Base-by-base conservation (phyloP, 2,329 filamentous ascomycete genomes). In the Hysterium pulicare region DNA sequence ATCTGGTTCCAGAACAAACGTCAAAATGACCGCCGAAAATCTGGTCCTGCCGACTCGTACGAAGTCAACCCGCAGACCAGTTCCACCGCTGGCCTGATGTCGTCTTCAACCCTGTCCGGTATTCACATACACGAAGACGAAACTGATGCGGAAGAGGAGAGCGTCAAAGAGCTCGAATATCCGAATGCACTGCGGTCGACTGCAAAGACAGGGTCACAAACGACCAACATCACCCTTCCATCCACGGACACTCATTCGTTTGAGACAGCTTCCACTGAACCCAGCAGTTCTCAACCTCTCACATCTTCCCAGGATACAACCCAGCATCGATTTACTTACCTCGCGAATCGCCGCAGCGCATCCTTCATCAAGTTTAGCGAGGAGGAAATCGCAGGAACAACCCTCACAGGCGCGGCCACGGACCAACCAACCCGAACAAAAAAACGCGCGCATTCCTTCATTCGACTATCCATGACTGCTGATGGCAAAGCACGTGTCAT, bases 1-100 rank as follows among this genome's bases (percentile, higher is more conserved):
- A 95, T 96, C 57, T 97, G 91, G 91, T 96, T 96, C 70, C 91
- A 96, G 62, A 96, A 96, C 61, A 82, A 90, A 60, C 81, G 91
- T 52, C 91, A 97, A 67, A 95, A 94, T 68, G 88, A 94, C 65
- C 81, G 91, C 56, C 82, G 91, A 53, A 94, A 91, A 72, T 89
- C 88, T 42, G 85, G 87, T 54, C 90, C 90, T 35, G 76, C 95
- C 28, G 60, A 66, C 17, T 38, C 43, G 16, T 38, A 50, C 33
- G 44, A 40, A 40, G 48, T 53, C 17, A 58, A 63, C 19, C 64
- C 62, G 5, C 55, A 52, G 19, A 52, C 63, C 15, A 23, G 15
- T 19, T 32, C 35, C 9, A 22, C 23, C 30, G 38, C 21, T 22
- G 17, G 17, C n/a, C 23, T 3, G 11, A 61, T 66, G 61, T 66